Evolutionary conservation across 164 flowering plant genomes (phyloP).

Genomic region (Tetracentron sinense): DNA sequence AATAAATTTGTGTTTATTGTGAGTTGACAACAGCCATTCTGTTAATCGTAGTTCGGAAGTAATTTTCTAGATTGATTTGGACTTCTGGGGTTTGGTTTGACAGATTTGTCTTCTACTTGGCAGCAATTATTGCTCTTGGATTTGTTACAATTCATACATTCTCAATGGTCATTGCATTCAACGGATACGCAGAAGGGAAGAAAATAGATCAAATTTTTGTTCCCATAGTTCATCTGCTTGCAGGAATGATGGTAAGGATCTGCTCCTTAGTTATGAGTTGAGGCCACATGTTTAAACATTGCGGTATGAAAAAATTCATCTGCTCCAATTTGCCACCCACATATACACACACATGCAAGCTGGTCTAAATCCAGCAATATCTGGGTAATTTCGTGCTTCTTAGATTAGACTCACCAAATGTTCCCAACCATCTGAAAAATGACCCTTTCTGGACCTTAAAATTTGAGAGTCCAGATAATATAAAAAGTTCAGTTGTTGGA

Average conservation of each 20-base stretch:
- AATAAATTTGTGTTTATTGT: neutral
- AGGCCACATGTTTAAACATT: neutral
- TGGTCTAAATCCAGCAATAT: neutral
- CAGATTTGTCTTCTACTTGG: conserved; percentile 12
- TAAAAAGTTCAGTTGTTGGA: neutral
- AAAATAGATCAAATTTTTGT: conserved; percentile 70
- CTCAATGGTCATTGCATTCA: conserved; percentile 97
- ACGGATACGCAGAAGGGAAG: conserved; percentile 76
- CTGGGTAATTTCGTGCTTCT: neutral
- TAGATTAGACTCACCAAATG: neutral
- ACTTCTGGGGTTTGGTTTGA: conserved; percentile 2
- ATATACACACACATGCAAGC: neutral
- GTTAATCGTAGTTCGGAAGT: too few relatives aligned
- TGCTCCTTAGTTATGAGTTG: neutral
- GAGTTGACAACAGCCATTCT: neutral
- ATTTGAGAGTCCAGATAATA: neutral
- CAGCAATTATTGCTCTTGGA: conserved; percentile 87
- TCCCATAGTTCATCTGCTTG: conserved; percentile 72
- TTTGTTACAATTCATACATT: conserved; percentile 92
- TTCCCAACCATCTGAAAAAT: neutral
- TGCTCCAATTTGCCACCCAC: neutral
- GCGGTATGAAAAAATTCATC: neutral
- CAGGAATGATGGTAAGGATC: conserved; percentile 63
- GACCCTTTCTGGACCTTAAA: neutral
- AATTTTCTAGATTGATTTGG: neutral